phyloP scores from a whole-genome alignment of 129 eudicot species.

The Silybum marianum region DNA sequence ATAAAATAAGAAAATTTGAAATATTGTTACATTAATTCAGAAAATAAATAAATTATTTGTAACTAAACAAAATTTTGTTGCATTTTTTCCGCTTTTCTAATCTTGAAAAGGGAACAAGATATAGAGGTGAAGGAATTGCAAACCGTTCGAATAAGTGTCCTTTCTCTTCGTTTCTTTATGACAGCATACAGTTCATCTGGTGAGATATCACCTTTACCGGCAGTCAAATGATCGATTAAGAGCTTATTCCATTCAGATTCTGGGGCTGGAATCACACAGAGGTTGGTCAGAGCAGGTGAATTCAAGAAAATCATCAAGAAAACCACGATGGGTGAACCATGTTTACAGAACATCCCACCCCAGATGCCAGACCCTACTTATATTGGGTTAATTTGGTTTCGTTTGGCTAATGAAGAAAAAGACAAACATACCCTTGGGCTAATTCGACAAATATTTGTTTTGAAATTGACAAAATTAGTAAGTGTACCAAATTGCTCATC shows the following conservation, averaged over 20 bases:
- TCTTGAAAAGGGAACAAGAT: conserved; percentile 8
- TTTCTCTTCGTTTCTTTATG: conserved; percentile 87
- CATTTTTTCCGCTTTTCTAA: background rate
- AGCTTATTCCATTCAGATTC: conserved; percentile 80
- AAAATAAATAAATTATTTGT: background rate
- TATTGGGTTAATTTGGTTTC: background rate
- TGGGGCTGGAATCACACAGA: conserved; percentile 56
- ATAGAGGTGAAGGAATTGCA: conserved; percentile 14
- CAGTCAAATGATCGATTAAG: conserved; percentile 60
- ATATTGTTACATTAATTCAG: background rate
- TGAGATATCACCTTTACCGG: conserved; percentile 74
- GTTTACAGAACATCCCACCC: background rate
- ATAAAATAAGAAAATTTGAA: no score
- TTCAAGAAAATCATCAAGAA: background rate
- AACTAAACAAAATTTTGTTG: background rate
- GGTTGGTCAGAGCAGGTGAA: background rate
- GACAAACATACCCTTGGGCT: background rate
- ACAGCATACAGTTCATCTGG: conserved; percentile 71
- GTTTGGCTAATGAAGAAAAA: conserved; percentile 2
- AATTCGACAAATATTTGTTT: conserved; percentile 3
- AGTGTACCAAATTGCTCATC: background rate
- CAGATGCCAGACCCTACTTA: background rate
- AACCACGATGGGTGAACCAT: background rate
- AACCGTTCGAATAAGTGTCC: conserved; percentile 87
- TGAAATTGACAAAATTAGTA: background rate